Evolutionary conservation across 2,329 filamentous ascomycete genomes (phyloP).

Genomic region (Pseudogymnoascus sp.): DNA sequence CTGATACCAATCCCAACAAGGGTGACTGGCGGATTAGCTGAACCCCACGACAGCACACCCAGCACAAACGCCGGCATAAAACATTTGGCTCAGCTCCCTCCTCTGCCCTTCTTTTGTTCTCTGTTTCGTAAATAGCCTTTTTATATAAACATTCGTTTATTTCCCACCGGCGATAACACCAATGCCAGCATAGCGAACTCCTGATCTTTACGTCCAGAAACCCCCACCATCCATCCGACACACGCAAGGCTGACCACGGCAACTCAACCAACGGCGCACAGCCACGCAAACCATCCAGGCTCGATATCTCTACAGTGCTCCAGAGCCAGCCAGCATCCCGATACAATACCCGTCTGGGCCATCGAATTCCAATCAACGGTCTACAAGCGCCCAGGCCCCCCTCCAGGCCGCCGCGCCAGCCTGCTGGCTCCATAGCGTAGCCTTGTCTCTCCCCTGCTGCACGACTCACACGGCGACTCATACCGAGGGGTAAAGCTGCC

Average conservation of each 20-base stretch:
- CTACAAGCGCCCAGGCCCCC: neutral
- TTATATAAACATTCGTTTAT: neutral
- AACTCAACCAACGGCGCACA: neutral
- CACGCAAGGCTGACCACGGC: neutral
- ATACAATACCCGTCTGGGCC: neutral
- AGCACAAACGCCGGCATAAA: neutral
- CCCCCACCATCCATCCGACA: neutral
- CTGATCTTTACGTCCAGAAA: neutral
- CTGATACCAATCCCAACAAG: neutral
- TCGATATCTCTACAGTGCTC: neutral
- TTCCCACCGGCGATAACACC: neutral
- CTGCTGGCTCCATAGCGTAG: neutral
- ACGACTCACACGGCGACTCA: neutral
- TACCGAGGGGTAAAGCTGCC: neutral
- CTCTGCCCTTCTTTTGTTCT: neutral
- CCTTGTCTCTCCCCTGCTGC: neutral
- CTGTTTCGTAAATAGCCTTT: neutral
- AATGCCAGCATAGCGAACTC: neutral
- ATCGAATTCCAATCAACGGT: neutral
- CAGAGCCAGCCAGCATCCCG: neutral
- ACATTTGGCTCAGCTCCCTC: neutral
- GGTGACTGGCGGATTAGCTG: neutral
- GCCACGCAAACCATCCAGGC: neutral
- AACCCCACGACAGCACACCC: conserved; percentile 1
- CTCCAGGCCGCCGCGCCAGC: neutral